Evolutionary conservation across 805 yeast genomes (phyloP).

Genomic region (Nematodospora valgi): DNA sequence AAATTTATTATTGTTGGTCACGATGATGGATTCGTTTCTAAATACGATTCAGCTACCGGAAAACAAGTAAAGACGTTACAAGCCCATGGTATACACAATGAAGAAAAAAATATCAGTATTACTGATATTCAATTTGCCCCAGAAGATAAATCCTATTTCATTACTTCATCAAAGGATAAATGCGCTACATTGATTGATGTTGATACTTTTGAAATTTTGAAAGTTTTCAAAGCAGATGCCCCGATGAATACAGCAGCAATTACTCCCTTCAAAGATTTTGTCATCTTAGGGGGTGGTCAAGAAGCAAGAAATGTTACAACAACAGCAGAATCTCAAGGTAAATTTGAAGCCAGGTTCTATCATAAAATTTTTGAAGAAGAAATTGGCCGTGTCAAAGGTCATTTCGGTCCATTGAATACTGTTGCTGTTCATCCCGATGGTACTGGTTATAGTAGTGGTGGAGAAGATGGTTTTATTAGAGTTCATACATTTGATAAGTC

Average conservation of each 20-base stretch:
- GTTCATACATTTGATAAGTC: constrained; percentile 90
- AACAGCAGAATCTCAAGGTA: constrained; percentile 90
- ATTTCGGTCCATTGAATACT: constrained; percentile 96
- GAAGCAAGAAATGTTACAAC: constrained; percentile 98
- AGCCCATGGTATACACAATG: constrained; percentile 67
- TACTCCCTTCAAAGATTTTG: constrained; percentile 88
- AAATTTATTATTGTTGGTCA: constrained; percentile 80
- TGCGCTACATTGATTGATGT: constrained; percentile 75
- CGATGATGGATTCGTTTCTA: constrained; percentile 79
- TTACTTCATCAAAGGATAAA: constrained; percentile 91
- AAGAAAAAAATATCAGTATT: constrained; percentile 43
- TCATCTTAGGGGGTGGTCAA: constrained; percentile 98
- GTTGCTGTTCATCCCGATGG: constrained; percentile 95
- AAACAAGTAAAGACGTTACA: constrained; percentile 54
- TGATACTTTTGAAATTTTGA: constrained; percentile 66
- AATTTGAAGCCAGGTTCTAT: constrained; percentile 93
- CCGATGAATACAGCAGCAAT: constrained; percentile 95
- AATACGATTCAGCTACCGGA: constrained; percentile 75
- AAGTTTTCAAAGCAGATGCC: constrained; percentile 80
- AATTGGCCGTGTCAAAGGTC: constrained; percentile 96
- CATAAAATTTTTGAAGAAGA: constrained; percentile 95
- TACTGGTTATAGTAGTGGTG: constrained; percentile 90
- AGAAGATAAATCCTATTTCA: constrained; percentile 81
- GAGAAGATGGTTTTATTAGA: constrained; percentile 97
- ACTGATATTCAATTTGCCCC: constrained; percentile 87